Percentiles rank a stretch among this genome's conserved stretches.
These are phyloP conservation scores for Phylloporus gajari DNA, from an alignment of 1,284 basidiomycete genomes.

Conservation along the genomic window DNA sequence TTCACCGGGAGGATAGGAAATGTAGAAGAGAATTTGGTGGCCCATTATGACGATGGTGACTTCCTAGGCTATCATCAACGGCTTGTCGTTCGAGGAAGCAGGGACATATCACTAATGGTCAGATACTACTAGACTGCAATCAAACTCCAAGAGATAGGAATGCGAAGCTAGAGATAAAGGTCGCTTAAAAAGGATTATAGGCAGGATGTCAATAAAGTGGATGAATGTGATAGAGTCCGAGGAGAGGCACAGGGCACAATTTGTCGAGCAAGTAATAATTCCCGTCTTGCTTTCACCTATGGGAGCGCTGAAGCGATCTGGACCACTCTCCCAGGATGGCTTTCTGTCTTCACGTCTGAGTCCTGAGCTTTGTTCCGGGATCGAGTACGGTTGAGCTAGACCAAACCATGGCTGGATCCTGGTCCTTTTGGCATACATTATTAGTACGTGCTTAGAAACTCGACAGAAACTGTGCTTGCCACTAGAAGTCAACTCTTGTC, in stretches of 20 bases:
- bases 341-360: constrained; percentile 46
- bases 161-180: constrained; percentile 3
- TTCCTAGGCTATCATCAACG: constrained; percentile 49
- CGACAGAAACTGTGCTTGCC: constrained; percentile 72
- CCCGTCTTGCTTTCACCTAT: constrained; percentile 20
- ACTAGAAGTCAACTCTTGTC: constrained; percentile 61
- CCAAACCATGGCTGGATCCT: constrained; percentile 53
- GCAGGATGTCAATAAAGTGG: background rate
- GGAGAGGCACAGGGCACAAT: background rate
- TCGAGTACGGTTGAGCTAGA: constrained; percentile 58
- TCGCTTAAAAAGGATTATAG: constrained; percentile 12
- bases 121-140: too few species aligned
- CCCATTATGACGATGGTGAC: constrained; percentile 61
- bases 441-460: constrained; percentile 70
- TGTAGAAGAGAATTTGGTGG: constrained; percentile 12
- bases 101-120: too few species aligned
- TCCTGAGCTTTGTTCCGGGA: constrained; percentile 54
- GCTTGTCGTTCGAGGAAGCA: background rate
- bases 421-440: constrained; percentile 38
- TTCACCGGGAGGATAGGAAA: constrained; percentile 52
- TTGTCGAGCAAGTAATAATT: background rate
- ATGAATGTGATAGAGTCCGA: background rate
- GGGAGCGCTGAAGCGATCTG: constrained; percentile 42
- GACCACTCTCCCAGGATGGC: constrained; percentile 49
- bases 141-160: too few species aligned